A percentile compares a stretch with the other conserved stretches of the same genome.
Conservation (phyloP, 192 early-diverging fungal genomes). For the Linnemannia elongata region DNA sequence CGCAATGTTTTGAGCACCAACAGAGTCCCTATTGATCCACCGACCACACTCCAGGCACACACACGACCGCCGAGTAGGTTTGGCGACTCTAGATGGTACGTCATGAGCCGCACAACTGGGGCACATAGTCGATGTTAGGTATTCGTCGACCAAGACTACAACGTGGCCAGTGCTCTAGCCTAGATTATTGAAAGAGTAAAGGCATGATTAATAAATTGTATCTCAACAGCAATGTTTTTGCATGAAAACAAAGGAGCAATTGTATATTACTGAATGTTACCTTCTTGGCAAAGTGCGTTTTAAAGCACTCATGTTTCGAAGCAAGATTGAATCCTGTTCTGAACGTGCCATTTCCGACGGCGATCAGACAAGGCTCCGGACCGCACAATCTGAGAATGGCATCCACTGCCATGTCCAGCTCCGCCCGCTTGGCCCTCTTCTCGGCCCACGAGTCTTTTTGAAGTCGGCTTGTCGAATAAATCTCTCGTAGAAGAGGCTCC, state of each 20-base stretch:
- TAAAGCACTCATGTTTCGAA: neutral
- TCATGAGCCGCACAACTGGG: neutral
- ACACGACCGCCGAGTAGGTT: neutral
- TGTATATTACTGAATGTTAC: no score
- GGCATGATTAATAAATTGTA: neutral
- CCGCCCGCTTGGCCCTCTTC: neutral
- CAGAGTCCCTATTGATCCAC: neutral
- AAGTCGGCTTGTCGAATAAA: neutral
- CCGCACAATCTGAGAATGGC: neutral
- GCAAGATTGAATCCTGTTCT: neutral
- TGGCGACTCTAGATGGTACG: neutral
- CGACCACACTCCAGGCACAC: neutral
- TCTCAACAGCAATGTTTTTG: neutral
- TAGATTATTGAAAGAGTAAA: neutral
- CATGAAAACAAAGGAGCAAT: neutral
- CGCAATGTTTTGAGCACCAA: neutral
- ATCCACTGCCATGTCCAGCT: neutral
- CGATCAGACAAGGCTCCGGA: neutral
- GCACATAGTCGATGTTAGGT: neutral
- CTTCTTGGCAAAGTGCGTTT: neutral
- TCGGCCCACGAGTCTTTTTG: neutral
- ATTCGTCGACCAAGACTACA: neutral
- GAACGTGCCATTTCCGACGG: neutral
- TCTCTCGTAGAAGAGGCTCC: neutral
- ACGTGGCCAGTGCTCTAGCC: neutral